A percentile compares a stretch with the other conserved stretches of the same genome.
phyloP scores from a whole-genome alignment of 306 rosid species.

The Prunus kanzakura region DNA sequence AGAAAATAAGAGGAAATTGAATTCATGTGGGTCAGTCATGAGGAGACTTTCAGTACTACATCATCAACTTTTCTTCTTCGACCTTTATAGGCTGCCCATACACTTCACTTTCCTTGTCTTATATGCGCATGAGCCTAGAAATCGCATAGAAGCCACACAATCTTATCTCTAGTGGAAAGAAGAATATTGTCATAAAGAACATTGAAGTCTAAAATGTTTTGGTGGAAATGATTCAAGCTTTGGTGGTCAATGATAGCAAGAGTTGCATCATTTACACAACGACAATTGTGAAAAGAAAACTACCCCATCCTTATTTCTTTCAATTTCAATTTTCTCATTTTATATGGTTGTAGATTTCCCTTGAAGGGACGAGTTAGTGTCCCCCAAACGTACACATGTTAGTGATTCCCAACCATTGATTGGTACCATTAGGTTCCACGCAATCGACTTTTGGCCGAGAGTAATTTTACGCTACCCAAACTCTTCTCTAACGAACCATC shows the following conservation, averaged over 20 bases:
- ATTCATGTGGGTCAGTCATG: neutral
- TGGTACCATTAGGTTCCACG: too few species aligned
- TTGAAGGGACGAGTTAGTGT: neutral
- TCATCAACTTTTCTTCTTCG: neutral
- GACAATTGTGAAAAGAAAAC: neutral
- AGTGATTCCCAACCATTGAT: too few species aligned
- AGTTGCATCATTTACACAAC: neutral
- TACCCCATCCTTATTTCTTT: neutral
- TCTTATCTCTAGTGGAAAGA: neutral
- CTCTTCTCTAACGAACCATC: too few species aligned
- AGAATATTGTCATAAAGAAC: neutral
- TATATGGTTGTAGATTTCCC: neutral
- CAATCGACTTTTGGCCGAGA: too few species aligned
- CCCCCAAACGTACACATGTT: too few species aligned
- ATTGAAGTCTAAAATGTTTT: neutral
- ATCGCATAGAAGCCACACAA: neutral
- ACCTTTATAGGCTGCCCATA: neutral
- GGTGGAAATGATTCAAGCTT: neutral
- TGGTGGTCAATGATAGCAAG: conserved; percentile 15
- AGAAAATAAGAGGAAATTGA: neutral
- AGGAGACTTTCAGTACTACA: neutral
- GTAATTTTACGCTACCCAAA: too few species aligned
- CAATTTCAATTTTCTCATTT: neutral
- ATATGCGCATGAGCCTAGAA: neutral
- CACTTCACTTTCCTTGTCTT: neutral